Base-by-base conservation (phyloP, 139 green algal genomes). In the Chlamydomonas urium region DNA sequence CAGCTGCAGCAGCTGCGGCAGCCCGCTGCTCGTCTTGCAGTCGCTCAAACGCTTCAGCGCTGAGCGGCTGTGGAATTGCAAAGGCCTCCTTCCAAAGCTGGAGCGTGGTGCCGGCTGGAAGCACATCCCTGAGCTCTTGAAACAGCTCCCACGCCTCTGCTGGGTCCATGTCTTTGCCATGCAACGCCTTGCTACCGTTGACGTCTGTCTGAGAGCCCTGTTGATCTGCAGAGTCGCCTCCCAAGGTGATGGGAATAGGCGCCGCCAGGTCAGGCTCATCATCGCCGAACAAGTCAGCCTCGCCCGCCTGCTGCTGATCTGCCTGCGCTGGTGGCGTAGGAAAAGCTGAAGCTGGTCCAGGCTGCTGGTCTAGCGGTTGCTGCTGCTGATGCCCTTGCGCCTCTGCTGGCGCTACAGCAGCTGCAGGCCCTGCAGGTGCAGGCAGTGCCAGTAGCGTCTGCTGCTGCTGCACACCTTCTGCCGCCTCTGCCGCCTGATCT, bases 231-330 rank as follows among this genome's bases (percentile, higher is more conserved):
- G n/a, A n/a, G n/a, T n/a, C n/a, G n/a, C n/a, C n/a, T n/a, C n/a
- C n/a, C 42, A 17, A 53, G 14, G 17, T 5, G 23, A 62, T 8
- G 53, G 23, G 8, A 32, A 17, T 5, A 14, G 53, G 5, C 5
- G 53, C 53, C 23, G 24, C 24, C 5, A 14, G 19, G 17, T 28
- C 53, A 5, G 53, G 53, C 53, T 62, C 53, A 32, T 62, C 53
- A 62, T 62, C 53, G 24, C 23, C 53, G n/a, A 62, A 62, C 53
- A 62, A 32, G 53, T 17, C 53, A 5, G 42, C 14, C 42, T 62
- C n/a, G 19, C 23, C 21, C 17, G 53, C 5, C 53, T 29, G 23
- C 24, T 8, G 10, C 10, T 28, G 17, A 29, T 32, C 53, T 32
- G 24, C 24, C 53, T 31, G 19, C 53, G 53, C 53, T 62, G 23